Base-by-base conservation (phyloP, 371 early-diverging fungal species). In the Mortierella sp. region DNA sequence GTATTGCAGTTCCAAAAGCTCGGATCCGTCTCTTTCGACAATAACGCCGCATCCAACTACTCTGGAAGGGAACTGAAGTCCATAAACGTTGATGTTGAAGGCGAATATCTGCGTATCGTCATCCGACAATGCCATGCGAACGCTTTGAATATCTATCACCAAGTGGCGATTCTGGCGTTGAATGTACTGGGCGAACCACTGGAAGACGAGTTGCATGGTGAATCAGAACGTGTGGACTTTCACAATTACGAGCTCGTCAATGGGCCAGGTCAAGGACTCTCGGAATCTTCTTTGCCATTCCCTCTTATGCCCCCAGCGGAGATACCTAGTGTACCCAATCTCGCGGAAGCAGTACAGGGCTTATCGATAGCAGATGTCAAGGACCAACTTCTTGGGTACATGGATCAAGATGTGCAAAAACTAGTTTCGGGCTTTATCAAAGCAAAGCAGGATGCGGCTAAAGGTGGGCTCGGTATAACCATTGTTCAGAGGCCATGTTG, bases 61-160 rank as follows among this genome's bases (percentile, higher is more conserved):
- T 81, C 82, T 47, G 86, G 85, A 9, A 84, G 94, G 23, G 94
- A 94, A 71, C 80, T 92, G 26, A 90, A 91, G 68, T 90, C 92
- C 0, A 88, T 94, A 47, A 89, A 89, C 64, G 74, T 93, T 28
- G 89, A 92, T 59, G 84, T 83, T n/a, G 84, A 88, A 49, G 89
- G 90, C 42, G 90, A 91, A 66, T 90, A 85, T 64, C 71, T 94
- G 27, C 84, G 92, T 56, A 59, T 94, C 14, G 87, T 90, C 8
- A 79, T 90, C 38, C 86, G 91, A 38, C 87, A 88, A 54, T 91
- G 91, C 74, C 85, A 90, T 72, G 82, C 85, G 61, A 94, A 94
- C 64, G 69, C 82, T 21, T 57, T 91, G 28, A 94, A 94, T 71
- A 86, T 88, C 26, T 91, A 90, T 59, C 91, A 92, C 63, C 94